These are phyloP conservation scores for Malus hybrid DNA, from an alignment of 331 rosid species.

Conservation along the genomic window DNA sequence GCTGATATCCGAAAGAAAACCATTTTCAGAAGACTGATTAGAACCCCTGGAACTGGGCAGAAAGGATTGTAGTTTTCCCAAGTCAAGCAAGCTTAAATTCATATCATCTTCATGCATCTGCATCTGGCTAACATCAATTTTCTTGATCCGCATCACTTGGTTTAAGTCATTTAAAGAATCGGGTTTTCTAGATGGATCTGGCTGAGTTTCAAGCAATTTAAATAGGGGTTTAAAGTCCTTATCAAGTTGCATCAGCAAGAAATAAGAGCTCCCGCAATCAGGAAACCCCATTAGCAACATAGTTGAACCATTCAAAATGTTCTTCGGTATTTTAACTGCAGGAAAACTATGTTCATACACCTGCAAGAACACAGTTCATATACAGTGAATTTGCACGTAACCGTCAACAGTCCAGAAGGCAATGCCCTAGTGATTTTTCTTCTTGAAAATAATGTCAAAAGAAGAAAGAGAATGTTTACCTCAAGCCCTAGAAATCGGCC, in stretches of 20 bases:
- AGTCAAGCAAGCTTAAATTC: conserved; percentile 72
- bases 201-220: conserved; percentile 77
- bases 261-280: conserved; percentile 81
- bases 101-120: conserved; percentile 88
- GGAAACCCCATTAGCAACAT: conserved; percentile 90
- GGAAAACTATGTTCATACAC: conserved; percentile 72
- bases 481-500: conserved; percentile 88
- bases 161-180: conserved; percentile 43
- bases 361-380: conserved; percentile 35
- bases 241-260: conserved; percentile 83
- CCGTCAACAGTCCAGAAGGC: conserved; percentile 1
- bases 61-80: conserved; percentile 48
- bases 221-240: conserved; percentile 83
- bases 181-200: conserved; percentile 56
- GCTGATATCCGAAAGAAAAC: conserved; percentile 45
- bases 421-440: conserved; percentile 1
- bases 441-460: background rate
- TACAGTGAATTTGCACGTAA: background rate
- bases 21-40: conserved; percentile 50
- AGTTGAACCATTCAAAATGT: conserved; percentile 56
- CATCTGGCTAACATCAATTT: conserved; percentile 71
- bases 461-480: conserved; percentile 37
- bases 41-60: conserved; percentile 42
- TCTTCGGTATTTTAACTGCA: conserved; percentile 69
- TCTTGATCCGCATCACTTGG: conserved; percentile 59